Base-by-base conservation (phyloP, 768 basidiomycete species). In the Coprinopsis strossmayeri region DNA sequence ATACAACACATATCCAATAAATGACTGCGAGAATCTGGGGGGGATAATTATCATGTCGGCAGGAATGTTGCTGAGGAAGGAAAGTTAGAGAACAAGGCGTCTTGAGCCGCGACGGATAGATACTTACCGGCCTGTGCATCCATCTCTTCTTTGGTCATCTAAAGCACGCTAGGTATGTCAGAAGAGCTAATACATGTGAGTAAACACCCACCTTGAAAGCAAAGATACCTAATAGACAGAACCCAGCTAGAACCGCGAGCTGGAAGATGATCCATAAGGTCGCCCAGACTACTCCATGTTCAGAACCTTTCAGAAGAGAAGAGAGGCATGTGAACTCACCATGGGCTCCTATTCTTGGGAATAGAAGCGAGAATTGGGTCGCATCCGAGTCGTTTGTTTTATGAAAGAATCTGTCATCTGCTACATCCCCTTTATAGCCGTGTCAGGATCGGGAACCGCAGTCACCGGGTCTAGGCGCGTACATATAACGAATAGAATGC, bases 361-460 rank as follows among this genome's bases (percentile, higher is more conserved):
- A 91, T 45, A 97, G 62, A 38, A 91, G 68, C 15, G 79, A 68
- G 61, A 91, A 95, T 58, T 97, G 93, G 1, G 91, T 90, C 50
- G 89, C 88, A 60, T 95, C 93, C 1, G 91, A 92, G 59, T 92
- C 89, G 59, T 95, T 95, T 23, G 83, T 77, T 71, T 95, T 95
- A 60, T 92, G 89, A 67, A 94, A 96, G 68, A 94, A 91, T 48
- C 88, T 78, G 61, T 97, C 93, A 62, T 97, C 94, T 37, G 90
- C 81, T 38, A 94, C 84, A 60, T 97, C 93, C 93, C 89, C 89
- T 91, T 9, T 32, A 42, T 15, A 4, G 28, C 3, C 18, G 25
- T 3, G 3, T 43, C 27, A 48, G 41, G 35, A 32, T n/a, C n/a
- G n/a, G 34, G 18, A 34, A 23, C 45, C 15, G 37, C 13, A 24